Percentiles rank a stretch among this genome's conserved stretches.
Evolutionary conservation across 2,329 filamentous ascomycete genomes (phyloP).

Genomic region (Scytalidium lignicola): DNA sequence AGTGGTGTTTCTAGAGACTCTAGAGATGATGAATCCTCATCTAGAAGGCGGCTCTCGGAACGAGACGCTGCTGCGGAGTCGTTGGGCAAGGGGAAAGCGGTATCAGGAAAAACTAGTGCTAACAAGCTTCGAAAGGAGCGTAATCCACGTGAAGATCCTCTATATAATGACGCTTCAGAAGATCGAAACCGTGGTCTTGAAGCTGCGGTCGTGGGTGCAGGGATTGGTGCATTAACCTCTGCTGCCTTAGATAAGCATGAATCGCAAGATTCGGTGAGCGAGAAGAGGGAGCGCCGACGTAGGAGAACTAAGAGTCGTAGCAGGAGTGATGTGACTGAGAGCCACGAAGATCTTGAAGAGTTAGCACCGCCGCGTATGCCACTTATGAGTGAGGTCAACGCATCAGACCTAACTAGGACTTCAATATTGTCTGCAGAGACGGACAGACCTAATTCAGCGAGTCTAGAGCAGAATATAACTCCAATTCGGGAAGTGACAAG

Average conservation of each 20-base stretch:
- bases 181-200: conserved; percentile 21
- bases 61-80: conserved; percentile 31
- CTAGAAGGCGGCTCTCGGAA: conserved; percentile 32
- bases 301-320: conserved; percentile 40
- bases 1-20: conserved; percentile 52
- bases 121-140: conserved; percentile 43
- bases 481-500: conserved; percentile 61
- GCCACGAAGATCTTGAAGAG: conserved; percentile 45
- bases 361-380: conserved; percentile 74
- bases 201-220: conserved; percentile 27
- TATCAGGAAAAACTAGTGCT: conserved; percentile 44
- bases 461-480: conserved; percentile 45
- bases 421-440: conserved; percentile 82
- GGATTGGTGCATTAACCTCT: conserved; percentile 52
- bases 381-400: conserved; percentile 76
- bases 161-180: conserved; percentile 12
- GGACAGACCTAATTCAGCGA: conserved; percentile 65
- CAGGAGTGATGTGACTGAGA: conserved; percentile 39
- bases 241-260: conserved; percentile 60
- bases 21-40: conserved; percentile 19
- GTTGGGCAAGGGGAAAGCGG: conserved; percentile 45
- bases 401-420: conserved; percentile 81
- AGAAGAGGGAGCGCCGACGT: conserved; percentile 36
- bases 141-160: conserved; percentile 22
- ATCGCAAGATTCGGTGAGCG: conserved; percentile 53